Percentiles rank a stretch among this genome's conserved stretches.
Conservation (phyloP, 2,329 filamentous ascomycete genomes). For the Sarocladium kiliense region DNA sequence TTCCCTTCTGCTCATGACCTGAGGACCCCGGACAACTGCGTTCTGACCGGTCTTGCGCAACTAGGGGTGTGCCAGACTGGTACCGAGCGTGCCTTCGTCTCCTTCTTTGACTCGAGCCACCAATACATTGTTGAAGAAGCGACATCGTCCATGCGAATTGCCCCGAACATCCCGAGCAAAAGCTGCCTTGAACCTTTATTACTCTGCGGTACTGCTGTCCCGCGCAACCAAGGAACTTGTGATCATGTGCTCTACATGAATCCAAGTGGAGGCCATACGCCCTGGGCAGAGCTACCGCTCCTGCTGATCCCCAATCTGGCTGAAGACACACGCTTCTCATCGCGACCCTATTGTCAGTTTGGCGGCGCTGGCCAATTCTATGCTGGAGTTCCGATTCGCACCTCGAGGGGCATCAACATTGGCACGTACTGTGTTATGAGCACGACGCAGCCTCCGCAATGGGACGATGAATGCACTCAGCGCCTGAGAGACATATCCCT, state of each 20-base stretch:
- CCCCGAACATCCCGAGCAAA: neutral
- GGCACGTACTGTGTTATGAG: conserved; percentile 31
- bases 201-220: conserved; percentile 17
- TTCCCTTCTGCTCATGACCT: conserved; percentile 17
- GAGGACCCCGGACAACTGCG: conserved; percentile 22
- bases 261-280: neutral
- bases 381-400: conserved; percentile 35
- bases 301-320: conserved; percentile 25
- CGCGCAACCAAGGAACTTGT: conserved; percentile 14
- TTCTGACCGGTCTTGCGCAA: conserved; percentile 41
- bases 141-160: conserved; percentile 30
- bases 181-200: neutral
- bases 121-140: conserved; percentile 46
- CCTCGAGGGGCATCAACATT: conserved; percentile 34
- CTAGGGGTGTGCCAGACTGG: conserved; percentile 36
- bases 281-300: neutral
- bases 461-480: conserved; percentile 21
- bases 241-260: conserved; percentile 6
- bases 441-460: conserved; percentile 11
- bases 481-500: conserved; percentile 22
- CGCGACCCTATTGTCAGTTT: conserved; percentile 8
- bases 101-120: conserved; percentile 38
- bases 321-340: conserved; percentile 22
- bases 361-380: conserved; percentile 25
- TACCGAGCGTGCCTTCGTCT: conserved; percentile 36